A percentile compares a stretch with the other conserved stretches of the same genome.
phyloP scores from a whole-genome alignment of 768 basidiomycete species.

The Leccinum obscurum region DNA sequence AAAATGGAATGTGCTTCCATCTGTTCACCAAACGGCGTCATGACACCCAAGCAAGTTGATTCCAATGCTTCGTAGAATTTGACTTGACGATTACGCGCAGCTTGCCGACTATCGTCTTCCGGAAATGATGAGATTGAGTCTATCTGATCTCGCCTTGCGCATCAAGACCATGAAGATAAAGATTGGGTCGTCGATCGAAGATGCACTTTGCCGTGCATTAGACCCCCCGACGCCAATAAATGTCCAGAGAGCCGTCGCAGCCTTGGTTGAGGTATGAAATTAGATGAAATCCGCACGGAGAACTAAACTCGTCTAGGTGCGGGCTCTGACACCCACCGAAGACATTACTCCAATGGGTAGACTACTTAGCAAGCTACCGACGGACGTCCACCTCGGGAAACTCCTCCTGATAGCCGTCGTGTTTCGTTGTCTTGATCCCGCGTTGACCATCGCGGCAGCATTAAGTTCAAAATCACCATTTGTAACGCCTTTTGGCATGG shows the following conservation, averaged over 20 bases:
- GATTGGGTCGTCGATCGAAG: constrained; percentile 82
- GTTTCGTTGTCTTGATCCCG: constrained; percentile 91
- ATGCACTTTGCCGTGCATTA: constrained; percentile 81
- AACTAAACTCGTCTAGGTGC: constrained; percentile 50
- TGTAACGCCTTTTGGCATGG: constrained; percentile 82
- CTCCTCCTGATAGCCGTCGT: constrained; percentile 82
- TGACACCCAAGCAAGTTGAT: constrained; percentile 62
- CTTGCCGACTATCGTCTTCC: constrained; percentile 89
- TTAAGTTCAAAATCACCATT: constrained; percentile 94
- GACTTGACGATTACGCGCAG: constrained; percentile 38
- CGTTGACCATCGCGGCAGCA: constrained; percentile 93
- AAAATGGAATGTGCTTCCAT: constrained; percentile 88
- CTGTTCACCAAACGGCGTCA: constrained; percentile 88
- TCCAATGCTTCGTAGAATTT: neutral
- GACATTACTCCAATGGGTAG: constrained; percentile 95
- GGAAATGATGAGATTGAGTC: constrained; percentile 91
- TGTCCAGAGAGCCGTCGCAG: constrained; percentile 85
- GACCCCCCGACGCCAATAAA: constrained; percentile 88
- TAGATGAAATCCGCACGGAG: neutral
- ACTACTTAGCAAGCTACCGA: constrained; percentile 86
- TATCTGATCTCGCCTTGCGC: constrained; percentile 87
- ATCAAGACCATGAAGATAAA: constrained; percentile 95
- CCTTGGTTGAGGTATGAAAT: constrained; percentile 77
- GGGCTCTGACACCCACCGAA: constrained; percentile 80
- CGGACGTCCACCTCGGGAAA: constrained; percentile 95